phyloP scores from a whole-genome alignment of 208 protist species.

The Leishmania aethiopica region DNA sequence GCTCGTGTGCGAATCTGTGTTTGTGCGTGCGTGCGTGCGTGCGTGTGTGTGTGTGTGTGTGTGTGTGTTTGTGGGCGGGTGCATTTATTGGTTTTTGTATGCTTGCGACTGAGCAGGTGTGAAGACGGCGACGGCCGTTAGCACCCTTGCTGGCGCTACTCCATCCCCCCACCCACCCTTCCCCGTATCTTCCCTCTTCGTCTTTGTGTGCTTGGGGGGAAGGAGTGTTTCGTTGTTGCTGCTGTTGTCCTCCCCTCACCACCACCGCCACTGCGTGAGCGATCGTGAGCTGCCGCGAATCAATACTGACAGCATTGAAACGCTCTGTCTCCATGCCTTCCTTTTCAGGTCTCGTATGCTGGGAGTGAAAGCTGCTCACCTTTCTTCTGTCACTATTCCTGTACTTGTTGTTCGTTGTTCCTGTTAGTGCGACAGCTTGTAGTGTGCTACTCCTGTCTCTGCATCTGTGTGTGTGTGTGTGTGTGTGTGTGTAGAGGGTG shows the following conservation, averaged over 20 bases:
- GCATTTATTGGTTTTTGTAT: neutral
- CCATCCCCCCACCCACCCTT: neutral
- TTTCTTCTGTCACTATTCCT: constrained; percentile 9
- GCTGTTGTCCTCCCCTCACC: neutral
- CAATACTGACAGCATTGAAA: neutral
- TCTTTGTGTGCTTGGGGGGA: neutral
- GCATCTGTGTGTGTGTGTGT: neutral
- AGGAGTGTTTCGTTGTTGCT: neutral
- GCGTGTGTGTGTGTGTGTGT: neutral
- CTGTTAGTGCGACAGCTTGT: neutral
- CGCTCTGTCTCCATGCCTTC: neutral
- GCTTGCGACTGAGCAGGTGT: neutral
- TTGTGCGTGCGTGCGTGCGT: neutral
- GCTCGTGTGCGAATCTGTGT: neutral
- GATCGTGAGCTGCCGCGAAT: neutral
- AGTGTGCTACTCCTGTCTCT: neutral
- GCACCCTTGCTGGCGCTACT: neutral
- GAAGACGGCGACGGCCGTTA: neutral
- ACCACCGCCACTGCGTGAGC: neutral
- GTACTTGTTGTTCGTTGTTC: constrained; percentile 2
- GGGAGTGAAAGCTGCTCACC: constrained; percentile 18
- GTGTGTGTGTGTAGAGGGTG: neutral
- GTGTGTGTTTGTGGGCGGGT: neutral
- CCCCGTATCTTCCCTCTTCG: neutral
- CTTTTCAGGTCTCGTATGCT: neutral